Percentiles rank a stretch among this genome's conserved stretches.
Evolutionary conservation across 2,329 filamentous ascomycete genomes (phyloP).

Genomic region (Calonectria pseudoreteaudii): DNA sequence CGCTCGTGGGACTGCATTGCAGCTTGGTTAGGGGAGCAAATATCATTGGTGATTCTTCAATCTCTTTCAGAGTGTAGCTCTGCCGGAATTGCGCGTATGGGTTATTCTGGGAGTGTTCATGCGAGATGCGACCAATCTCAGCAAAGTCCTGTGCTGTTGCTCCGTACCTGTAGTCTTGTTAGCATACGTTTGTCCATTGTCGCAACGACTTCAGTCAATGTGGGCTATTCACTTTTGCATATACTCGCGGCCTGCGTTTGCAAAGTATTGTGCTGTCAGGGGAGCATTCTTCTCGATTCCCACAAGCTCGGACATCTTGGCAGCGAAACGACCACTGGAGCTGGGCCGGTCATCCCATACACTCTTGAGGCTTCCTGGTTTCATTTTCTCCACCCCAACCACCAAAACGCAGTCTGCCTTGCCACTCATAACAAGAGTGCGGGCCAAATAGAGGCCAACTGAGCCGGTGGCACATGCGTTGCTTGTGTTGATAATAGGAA

Average conservation of each 20-base stretch:
- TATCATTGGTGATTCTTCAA: slow-evolving; percentile 81
- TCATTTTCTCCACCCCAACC: slow-evolving; percentile 98
- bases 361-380: slow-evolving; percentile 82
- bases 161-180: slow-evolving; percentile 71
- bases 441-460: slow-evolving; percentile 86
- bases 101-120: slow-evolving; percentile 89
- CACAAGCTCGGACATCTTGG: slow-evolving; percentile 85
- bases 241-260: slow-evolving; percentile 92
- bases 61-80: slow-evolving; percentile 87
- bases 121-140: slow-evolving; percentile 93
- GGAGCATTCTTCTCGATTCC: slow-evolving; percentile 82
- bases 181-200: slow-evolving; percentile 20
- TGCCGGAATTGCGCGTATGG: slow-evolving; percentile 98
- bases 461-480: slow-evolving; percentile 97
- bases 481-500: slow-evolving; percentile 98
- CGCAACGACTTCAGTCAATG: no score
- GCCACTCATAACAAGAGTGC: slow-evolving; percentile 82
- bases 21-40: slow-evolving; percentile 92
- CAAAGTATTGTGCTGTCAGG: slow-evolving; percentile 91
- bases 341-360: slow-evolving; percentile 88
- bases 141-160: slow-evolving; percentile 88
- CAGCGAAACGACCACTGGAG: slow-evolving; percentile 76
- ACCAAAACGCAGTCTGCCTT: slow-evolving; percentile 90
- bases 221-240: slow-evolving; percentile 81
- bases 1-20: slow-evolving; percentile 96